These are phyloP conservation scores for Trichosanthes cucumerina DNA, from an alignment of 306 rosid genomes.

Conservation along the genomic window DNA sequence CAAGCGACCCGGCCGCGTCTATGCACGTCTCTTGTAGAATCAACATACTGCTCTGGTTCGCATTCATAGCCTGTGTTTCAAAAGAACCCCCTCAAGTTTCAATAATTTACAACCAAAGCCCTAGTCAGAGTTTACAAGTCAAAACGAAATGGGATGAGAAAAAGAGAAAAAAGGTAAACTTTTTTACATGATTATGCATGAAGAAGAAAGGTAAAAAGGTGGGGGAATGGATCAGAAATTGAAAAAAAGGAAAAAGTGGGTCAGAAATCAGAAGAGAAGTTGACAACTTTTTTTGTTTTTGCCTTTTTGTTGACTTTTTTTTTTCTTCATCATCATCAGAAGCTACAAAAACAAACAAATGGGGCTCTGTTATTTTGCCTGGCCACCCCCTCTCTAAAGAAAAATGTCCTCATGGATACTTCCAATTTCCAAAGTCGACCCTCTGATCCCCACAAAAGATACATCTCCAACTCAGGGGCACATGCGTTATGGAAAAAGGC, in stretches of 20 bases:
- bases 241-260: not conserved
- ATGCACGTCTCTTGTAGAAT: conserved; percentile 90
- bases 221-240: not conserved
- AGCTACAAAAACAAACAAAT: conserved; percentile 26
- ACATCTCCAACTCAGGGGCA: conserved; percentile 18
- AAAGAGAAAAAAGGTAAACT: not conserved
- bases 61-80: conserved; percentile 56
- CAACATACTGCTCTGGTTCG: conserved; percentile 92
- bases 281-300: conserved; percentile 7
- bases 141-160: not conserved
- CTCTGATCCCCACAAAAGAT: conserved; percentile 13
- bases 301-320: conserved; percentile 31
- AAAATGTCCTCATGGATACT: conserved; percentile 25
- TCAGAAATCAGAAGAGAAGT: conserved; percentile 4
- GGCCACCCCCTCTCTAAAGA: not conserved
- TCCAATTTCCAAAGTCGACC: conserved; percentile 49
- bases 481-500: conserved; percentile 18
- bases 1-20: conserved; percentile 89
- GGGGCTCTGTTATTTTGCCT: conserved; percentile 9
- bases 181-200: not conserved
- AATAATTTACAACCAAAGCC: not conserved
- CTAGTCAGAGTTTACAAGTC: not conserved
- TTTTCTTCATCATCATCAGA: not conserved
- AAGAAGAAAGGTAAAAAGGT: not conserved
- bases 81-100: not conserved